Percentiles rank a stretch among this genome's conserved stretches.
These are phyloP conservation scores for Colletotrichum scovillei DNA, from an alignment of 2,329 filamentous ascomycete species.

Conservation along the genomic window DNA sequence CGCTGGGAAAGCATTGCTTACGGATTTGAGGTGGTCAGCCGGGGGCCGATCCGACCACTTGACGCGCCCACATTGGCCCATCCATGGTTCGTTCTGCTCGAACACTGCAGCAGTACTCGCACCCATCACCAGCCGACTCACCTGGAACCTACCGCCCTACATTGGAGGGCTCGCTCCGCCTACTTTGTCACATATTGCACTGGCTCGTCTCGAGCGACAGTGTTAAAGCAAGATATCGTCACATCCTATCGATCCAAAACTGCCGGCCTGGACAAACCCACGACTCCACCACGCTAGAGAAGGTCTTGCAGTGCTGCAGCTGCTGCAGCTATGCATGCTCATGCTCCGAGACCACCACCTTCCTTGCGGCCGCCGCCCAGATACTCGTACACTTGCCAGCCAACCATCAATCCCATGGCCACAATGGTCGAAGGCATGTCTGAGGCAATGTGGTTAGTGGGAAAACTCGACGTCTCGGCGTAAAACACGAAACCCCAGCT, in stretches of 20 bases:
- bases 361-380: constrained; percentile 7
- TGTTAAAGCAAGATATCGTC: constrained; percentile 36
- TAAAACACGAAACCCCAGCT: constrained; percentile 20
- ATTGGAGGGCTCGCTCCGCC: neutral
- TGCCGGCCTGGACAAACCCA: constrained; percentile 29
- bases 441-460: constrained; percentile 32
- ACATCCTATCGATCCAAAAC: constrained; percentile 37
- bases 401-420: constrained; percentile 7
- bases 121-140: constrained; percentile 10
- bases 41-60: constrained; percentile 1
- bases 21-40: neutral
- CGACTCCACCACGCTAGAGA: constrained; percentile 31
- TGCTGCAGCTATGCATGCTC: constrained; percentile 26
- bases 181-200: constrained; percentile 34
- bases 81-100: neutral
- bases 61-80: neutral
- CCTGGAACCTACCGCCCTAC: constrained; percentile 4
- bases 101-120: neutral
- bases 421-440: constrained; percentile 15
- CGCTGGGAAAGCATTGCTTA: neutral
- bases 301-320: constrained; percentile 11
- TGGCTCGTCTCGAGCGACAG: constrained; percentile 30
- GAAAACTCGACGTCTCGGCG: constrained; percentile 32
- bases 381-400: constrained; percentile 3
- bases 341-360: constrained; percentile 22